Base-by-base conservation (phyloP, 2,329 filamentous ascomycete species). In the Tetracladium maxilliforme region DNA sequence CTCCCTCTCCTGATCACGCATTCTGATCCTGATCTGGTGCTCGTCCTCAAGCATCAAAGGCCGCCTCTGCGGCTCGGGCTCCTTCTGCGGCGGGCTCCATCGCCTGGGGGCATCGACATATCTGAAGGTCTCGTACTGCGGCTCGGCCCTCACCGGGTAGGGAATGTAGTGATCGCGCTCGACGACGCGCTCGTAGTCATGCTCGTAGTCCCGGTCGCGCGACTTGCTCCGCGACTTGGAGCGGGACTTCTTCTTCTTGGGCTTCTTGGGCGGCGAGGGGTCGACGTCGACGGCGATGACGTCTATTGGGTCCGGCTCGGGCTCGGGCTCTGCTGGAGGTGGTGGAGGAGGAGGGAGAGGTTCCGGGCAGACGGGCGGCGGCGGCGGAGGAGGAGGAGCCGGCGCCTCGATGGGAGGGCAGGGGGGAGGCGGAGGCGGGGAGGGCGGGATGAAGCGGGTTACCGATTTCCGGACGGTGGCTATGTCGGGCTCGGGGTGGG, bases 21-120 rank as follows among this genome's bases (percentile, higher is more conserved):
- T n/a, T n/a, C n/a, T n/a, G n/a, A n/a, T n/a, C n/a, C n/a, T n/a
- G n/a, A n/a, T n/a, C n/a, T n/a, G n/a, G n/a, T n/a, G n/a, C n/a
- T n/a, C n/a, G n/a, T n/a, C n/a, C n/a, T n/a, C n/a, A n/a, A n/a
- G n/a, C n/a, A n/a, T n/a, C n/a, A n/a, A n/a, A n/a, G n/a, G n/a
- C n/a, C n/a, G n/a, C n/a, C n/a, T n/a, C n/a, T n/a, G 45, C 32
- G 52, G 35, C 22, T 44, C 34, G 21, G 44, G 38, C 13, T 39
- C 33, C 13, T 34, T 27, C 10, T 41, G 33, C n/a, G 44, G 43
- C 2, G 43, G 43, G 17, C 51, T 49, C 25, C 43, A 45, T 13
- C 53, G 44, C 25, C 55, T 47, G 14, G 60, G 54, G 1, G 56
- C 59, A 30, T 67, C 60, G 24, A 68, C 52, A 35, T 67, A 66